Conservation (phyloP, 768 basidiomycete genomes). For the Candolleomyces eurysporus region DNA sequence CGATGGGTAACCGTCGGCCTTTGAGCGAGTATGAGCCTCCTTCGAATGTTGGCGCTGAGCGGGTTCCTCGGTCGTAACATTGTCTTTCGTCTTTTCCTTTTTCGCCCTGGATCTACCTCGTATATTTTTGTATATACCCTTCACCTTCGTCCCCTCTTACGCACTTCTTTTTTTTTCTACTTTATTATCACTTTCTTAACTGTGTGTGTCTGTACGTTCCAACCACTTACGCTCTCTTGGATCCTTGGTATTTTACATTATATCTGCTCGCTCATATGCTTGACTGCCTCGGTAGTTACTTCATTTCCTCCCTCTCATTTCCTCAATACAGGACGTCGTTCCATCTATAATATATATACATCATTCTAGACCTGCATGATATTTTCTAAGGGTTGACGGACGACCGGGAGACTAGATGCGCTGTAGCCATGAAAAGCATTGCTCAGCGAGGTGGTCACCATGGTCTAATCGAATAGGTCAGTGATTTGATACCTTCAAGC, state of each 20-base stretch:
- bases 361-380: too few species aligned
- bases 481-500: neutral
- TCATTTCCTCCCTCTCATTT: constrained; percentile 14
- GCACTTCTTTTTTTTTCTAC: constrained; percentile 24
- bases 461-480: constrained; percentile 42
- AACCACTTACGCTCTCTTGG: constrained; percentile 21
- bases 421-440: constrained; percentile 47
- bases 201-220: constrained; percentile 26
- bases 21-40: constrained; percentile 63
- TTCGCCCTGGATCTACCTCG: constrained; percentile 27
- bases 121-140: constrained; percentile 48
- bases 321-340: too few species aligned
- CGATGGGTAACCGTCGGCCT: constrained; percentile 71
- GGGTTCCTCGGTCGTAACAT: constrained; percentile 54
- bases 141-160: constrained; percentile 32
- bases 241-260: constrained; percentile 23
- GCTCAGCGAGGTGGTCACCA: constrained; percentile 44
- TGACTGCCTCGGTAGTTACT: constrained; percentile 18
- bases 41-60: constrained; percentile 39
- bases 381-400: too few species aligned
- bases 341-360: too few species aligned
- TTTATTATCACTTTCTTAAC: constrained; percentile 23
- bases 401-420: neutral
- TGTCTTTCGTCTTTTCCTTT: constrained; percentile 19
- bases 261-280: constrained; percentile 18